Base-by-base conservation (phyloP, 495 filamentous ascomycete species). In the Xylaria sp. region DNA sequence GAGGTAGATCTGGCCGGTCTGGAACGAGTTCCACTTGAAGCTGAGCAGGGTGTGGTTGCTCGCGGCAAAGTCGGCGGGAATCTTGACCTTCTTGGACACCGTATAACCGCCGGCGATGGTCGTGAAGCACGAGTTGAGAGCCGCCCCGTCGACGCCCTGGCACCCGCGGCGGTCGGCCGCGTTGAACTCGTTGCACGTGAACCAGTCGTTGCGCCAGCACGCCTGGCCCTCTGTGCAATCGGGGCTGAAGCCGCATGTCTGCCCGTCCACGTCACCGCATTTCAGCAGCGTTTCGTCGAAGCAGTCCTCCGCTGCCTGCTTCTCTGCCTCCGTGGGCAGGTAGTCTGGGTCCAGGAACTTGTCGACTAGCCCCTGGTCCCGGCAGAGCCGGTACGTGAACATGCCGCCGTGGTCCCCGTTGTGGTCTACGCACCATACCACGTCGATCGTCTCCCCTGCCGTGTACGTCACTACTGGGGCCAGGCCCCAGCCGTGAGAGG, bases 341-440 rank as follows among this genome's bases (percentile, higher is more conserved):
- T 87, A 87, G n/a, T 71, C 77, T 4, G 85, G 81, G n/a, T 77
- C 81, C 8, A 87, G 74, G 76, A 88, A 85, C 68, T 83, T 81
- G 74, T 88, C 80, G 40, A 88, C 85, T 0, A 88, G 75, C 0
- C 77, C 74, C 70, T 88, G 85, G 75, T 89, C 75, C 71, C 84
- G 79, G 76, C 87, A 89, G 67, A 89, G 82, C 1, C 87, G 84
- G 79, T 88, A 89, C 57, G 80, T 77, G 76, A 88, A 89, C 86
- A 89, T 88, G 74, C 87, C 87, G 40, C 87, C 86, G 74, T 89
- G 87, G 76, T 89, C 87, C 1, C 87, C 87, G 77, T 88, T 89
- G 79, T 87, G 71, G 71, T 89, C 87, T 31, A 88, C 83, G 67
- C 87, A 89, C 86, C 87, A 89, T 76, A 87, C 74, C 6, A 89